A percentile compares a stretch with the other conserved stretches of the same genome.
These are phyloP conservation scores for Saccharomycopsis fermentans DNA, from an alignment of 805 yeast genomes.

Conservation along the genomic window DNA sequence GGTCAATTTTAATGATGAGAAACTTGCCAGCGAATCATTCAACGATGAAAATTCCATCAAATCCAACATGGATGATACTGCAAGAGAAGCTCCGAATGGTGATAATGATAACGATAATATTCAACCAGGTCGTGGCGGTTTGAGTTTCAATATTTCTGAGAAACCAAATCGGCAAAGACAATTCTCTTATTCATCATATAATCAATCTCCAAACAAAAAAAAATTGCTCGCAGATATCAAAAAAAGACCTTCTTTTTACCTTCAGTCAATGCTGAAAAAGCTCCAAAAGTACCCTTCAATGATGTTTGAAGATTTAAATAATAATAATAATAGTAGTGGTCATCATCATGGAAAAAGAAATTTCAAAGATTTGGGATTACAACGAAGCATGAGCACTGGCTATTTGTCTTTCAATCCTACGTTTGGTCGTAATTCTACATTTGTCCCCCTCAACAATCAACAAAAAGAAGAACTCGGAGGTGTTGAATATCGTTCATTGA, in stretches of 20 bases:
- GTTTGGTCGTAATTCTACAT: slow-evolving; percentile 86
- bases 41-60: background rate
- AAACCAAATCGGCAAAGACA: background rate
- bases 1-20: slow-evolving; percentile 7
- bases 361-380: background rate
- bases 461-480: slow-evolving; percentile 96
- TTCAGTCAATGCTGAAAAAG: slow-evolving; percentile 3
- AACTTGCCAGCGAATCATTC: slow-evolving; percentile 3
- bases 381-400: slow-evolving; percentile 38
- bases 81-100: background rate
- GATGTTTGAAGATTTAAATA: slow-evolving; percentile 15
- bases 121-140: background rate
- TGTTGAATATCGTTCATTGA: slow-evolving; percentile 87
- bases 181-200: background rate
- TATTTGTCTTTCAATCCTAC: slow-evolving; percentile 89
- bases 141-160: background rate
- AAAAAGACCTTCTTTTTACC: background rate
- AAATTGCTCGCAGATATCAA: slow-evolving; percentile 21
- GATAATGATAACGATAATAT: background rate
- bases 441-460: slow-evolving; percentile 66
- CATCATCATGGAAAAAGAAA: background rate
- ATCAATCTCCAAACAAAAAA: slow-evolving; percentile 17
- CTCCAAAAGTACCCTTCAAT: slow-evolving; percentile 15
- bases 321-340: background rate
- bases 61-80: background rate